Percentiles rank a stretch among this genome's conserved stretches.
These are phyloP conservation scores for Aspergillus jensenii DNA, from an alignment of 2,329 filamentous ascomycete species.

Conservation along the genomic window DNA sequence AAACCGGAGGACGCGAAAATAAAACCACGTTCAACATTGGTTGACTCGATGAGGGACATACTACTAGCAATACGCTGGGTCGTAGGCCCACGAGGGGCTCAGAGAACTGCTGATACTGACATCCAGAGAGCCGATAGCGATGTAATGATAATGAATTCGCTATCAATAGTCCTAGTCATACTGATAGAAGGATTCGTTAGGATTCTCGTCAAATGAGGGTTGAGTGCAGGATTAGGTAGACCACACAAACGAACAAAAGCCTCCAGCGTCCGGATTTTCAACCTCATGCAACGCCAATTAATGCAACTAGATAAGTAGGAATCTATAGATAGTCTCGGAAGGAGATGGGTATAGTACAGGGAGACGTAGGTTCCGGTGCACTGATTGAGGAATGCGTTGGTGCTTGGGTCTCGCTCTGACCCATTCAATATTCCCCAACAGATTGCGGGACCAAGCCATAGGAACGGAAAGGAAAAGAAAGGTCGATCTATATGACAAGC, in stretches of 20 bases:
- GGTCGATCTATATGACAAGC: constrained; percentile 9
- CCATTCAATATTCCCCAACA: background rate
- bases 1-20: too few relatives aligned
- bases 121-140: background rate
- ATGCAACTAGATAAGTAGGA: constrained; percentile 1
- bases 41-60: too few relatives aligned
- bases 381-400: background rate
- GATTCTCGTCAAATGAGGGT: background rate
- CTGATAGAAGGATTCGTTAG: background rate
- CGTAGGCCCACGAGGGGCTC: background rate
- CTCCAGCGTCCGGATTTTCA: background rate
- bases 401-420: background rate
- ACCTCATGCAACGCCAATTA: background rate
- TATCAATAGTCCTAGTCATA: constrained; percentile 1
- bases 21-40: too few relatives aligned
- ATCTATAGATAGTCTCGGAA: background rate
- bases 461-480: background rate
- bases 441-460: background rate
- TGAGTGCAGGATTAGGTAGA: background rate
- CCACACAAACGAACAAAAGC: background rate
- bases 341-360: constrained; percentile 5
- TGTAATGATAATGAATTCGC: constrained; percentile 1
- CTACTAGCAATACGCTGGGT: too few relatives aligned
- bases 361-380: background rate
- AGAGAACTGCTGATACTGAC: background rate